Evolutionary conservation across 2,329 filamentous ascomycete genomes (phyloP).

Genomic region (Cordyceps tenuipes): DNA sequence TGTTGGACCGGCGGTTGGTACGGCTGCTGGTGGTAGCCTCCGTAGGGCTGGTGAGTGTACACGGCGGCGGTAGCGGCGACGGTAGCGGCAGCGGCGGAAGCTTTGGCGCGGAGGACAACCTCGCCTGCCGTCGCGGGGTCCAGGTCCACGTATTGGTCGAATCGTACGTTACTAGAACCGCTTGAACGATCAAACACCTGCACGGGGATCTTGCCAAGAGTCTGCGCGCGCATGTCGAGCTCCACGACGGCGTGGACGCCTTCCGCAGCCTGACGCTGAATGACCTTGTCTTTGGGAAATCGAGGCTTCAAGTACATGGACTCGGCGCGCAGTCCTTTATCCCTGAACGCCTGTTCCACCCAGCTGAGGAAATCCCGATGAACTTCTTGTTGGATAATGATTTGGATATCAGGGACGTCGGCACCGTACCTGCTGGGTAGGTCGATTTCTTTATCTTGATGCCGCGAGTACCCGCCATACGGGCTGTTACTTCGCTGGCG

Average conservation of each 20-base stretch:
- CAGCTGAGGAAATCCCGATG: constrained; percentile 73
- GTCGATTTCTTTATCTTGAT: constrained; percentile 50
- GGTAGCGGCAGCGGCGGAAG: constrained; percentile 21
- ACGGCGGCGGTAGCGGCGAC: constrained; percentile 11
- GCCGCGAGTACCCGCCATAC: constrained; percentile 33
- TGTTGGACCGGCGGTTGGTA: constrained; percentile 24
- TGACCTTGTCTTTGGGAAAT: constrained; percentile 67
- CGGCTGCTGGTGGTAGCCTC: constrained; percentile 13
- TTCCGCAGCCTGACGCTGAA: constrained; percentile 78
- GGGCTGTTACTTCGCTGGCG: constrained; percentile 66
- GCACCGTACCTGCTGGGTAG: constrained; percentile 64
- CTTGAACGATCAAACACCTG: constrained; percentile 77
- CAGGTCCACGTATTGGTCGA: constrained; percentile 79
- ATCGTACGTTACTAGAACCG: constrained; percentile 68
- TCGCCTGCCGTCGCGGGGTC: constrained; percentile 73
- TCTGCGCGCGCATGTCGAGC: constrained; percentile 61
- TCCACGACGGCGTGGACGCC: constrained; percentile 81
- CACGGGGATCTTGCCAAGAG: constrained; percentile 64
- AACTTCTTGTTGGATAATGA: constrained; percentile 72
- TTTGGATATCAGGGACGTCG: constrained; percentile 82
- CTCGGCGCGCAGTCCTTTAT: constrained; percentile 64
- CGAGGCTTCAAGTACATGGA: constrained; percentile 72
- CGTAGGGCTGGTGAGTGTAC: constrained; percentile 25
- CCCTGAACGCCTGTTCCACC: constrained; percentile 68
- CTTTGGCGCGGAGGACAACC: constrained; percentile 65